Conservation (phyloP, 2,329 filamentous ascomycete species). For the Botrytis deweyae region DNA sequence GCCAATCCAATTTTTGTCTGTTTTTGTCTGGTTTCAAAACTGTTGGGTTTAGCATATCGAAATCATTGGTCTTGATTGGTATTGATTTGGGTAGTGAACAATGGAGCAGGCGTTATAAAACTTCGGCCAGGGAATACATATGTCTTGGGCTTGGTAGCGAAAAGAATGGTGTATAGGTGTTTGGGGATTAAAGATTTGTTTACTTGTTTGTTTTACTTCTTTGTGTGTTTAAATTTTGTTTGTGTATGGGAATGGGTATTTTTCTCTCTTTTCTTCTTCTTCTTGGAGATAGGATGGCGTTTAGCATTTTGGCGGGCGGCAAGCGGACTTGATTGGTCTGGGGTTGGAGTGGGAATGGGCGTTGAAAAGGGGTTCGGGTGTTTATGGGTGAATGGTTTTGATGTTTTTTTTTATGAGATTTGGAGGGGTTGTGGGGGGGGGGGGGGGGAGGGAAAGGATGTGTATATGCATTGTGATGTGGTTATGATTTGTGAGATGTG, state of each 20-base stretch:
- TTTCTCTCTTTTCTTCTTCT: background rate
- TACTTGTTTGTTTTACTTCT: background rate
- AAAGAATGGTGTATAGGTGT: background rate
- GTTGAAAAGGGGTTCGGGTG: background rate
- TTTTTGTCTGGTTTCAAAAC: background rate
- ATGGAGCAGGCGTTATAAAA: conserved; percentile 7
- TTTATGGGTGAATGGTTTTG: background rate
- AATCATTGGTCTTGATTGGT: background rate
- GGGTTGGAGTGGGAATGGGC: background rate
- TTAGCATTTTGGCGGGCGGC: background rate
- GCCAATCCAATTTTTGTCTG: background rate
- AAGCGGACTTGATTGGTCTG: background rate
- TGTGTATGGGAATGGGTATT: background rate
- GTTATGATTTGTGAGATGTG: background rate
- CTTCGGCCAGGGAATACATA: background rate
- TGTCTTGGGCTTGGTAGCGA: background rate
- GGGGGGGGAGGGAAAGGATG: background rate
- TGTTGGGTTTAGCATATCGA: background rate
- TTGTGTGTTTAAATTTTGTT: background rate
- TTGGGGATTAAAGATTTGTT: background rate
- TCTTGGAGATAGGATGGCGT: background rate
- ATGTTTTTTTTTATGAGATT: background rate
- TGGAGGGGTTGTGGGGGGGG: background rate
- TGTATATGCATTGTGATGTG: background rate
- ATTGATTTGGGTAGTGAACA: background rate